These are phyloP conservation scores for Naegleria gruberi DNA, from an alignment of 208 protist genomes.

Conservation along the genomic window DNA sequence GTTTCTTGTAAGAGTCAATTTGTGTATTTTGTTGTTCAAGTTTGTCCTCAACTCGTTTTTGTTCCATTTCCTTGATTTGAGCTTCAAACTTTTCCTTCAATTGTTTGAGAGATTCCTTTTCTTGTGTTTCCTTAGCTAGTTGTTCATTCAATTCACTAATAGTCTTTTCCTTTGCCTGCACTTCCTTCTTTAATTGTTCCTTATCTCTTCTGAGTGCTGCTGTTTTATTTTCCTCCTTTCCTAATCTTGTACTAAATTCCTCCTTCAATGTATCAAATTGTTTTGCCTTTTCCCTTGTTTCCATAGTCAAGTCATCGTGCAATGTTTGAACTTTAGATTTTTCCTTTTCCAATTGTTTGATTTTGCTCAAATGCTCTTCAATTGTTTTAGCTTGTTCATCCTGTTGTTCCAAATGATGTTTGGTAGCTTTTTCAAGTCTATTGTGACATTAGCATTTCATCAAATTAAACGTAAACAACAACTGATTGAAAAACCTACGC, in stretches of 20 bases:
- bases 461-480: background rate
- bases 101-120: background rate
- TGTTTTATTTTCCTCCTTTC: background rate
- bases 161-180: background rate
- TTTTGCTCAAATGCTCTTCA: background rate
- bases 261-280: background rate
- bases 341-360: background rate
- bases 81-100: background rate
- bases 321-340: background rate
- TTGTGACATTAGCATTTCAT: background rate
- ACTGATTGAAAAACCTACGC: background rate
- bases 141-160: background rate
- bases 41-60: background rate
- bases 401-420: background rate
- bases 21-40: background rate
- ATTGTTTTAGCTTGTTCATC: background rate
- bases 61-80: background rate
- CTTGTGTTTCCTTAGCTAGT: background rate
- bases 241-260: background rate
- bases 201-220: background rate
- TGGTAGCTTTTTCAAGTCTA: background rate
- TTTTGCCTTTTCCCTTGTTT: background rate
- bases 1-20: background rate
- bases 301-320: background rate
- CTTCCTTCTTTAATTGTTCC: background rate